These are phyloP conservation scores for Dioszegia aurantiaca DNA, from an alignment of 768 basidiomycete species.

Conservation along the genomic window DNA sequence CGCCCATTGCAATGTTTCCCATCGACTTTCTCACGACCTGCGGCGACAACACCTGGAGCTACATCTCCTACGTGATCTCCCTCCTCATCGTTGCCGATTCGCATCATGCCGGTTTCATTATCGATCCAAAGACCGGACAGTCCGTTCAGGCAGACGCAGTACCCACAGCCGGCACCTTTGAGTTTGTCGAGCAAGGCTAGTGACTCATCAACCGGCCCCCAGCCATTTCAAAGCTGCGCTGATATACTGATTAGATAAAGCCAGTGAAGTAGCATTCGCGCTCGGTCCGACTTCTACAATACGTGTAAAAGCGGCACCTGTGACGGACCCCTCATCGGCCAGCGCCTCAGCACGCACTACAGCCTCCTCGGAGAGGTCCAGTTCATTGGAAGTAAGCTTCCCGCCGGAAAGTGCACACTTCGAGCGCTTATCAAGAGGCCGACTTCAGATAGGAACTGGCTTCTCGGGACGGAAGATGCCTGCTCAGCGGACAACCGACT, in stretches of 20 bases:
- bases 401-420: background rate
- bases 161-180: conserved; percentile 1
- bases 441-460: background rate
- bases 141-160: background rate
- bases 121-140: background rate
- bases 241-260: conserved; percentile 1
- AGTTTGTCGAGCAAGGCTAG: conserved; percentile 3
- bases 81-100: conserved; percentile 1
- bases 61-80: conserved; percentile 1
- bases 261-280: background rate
- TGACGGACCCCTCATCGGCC: no score
- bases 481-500: background rate
- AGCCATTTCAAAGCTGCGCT: background rate
- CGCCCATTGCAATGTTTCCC: conserved; percentile 3
- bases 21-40: conserved; percentile 5
- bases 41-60: conserved; percentile 15
- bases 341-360: background rate
- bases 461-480: background rate
- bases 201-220: background rate
- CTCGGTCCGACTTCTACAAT: background rate
- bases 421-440: background rate
- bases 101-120: background rate
- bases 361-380: background rate
- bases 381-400: background rate
- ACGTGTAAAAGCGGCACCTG: no score